Evolutionary conservation across 768 basidiomycete species (phyloP), one percentile per base, ranked within the genome.

Genomic region (Mycena leptocephala): DNA sequence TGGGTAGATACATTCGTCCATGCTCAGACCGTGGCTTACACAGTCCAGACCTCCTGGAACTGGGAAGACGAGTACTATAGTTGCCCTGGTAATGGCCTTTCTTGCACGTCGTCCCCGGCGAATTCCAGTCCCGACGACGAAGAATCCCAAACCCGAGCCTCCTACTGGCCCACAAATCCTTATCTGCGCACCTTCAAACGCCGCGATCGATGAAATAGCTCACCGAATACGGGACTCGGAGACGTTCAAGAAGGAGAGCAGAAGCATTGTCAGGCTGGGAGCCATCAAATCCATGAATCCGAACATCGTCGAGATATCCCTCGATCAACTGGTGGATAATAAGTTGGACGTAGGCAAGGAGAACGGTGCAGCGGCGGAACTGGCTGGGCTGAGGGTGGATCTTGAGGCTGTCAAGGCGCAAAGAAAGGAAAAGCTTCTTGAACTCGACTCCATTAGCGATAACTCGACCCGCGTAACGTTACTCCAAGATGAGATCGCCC

Each of bases 31-130:
- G 37, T 72, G 70, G 59, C 71, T 55, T 9, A 20, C 32, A 67
- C 32, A 46, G 24, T 63, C 32, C 77, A 97, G 98, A 28, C 98
- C 98, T 41, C 98, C 98, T 2, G 98, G 98, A 69, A 99, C 98
- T 0, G 98, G 98, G 16, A 99, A 99, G 86, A 99, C 98, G 11
- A 98, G 96, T 26, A 99, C 98, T 1, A 99, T 99, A 76, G 96
- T 96, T 79, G 97, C 96, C 26, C 89, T 99, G n/a, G 95, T 98
- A 8, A 93, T 95, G 51, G 91, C 93, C 5, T 96, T 95, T 81
- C 83, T 98, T 46, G 91, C 94, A 3, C 89, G 87, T 46, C 93
- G 95, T 26, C 82, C 91, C 7, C 92, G 93, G 39, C 82, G 90
- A 1, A 85, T 90, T 30, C 26, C 81, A 68, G 56, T 26, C 59